Evolutionary conservation across 139 green algal species (phyloP), one percentile per base, ranked within the genome.

Genomic region (Desmodesmus armatus): DNA sequence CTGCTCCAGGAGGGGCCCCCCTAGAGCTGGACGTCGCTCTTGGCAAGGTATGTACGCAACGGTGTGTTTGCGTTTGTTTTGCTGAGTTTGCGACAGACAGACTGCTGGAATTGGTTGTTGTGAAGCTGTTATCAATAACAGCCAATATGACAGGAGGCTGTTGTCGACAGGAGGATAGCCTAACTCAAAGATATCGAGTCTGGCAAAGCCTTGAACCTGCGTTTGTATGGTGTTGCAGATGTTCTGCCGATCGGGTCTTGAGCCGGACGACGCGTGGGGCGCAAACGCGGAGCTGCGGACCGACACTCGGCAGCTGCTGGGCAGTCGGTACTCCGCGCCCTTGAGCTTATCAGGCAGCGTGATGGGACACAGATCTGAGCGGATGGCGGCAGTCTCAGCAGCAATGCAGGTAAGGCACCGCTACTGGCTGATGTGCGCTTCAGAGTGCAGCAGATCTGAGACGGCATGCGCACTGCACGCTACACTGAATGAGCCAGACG

Each of bases 231-330:
- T 79, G 29, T 19, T 80, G 44, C 71, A 84, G 78, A 53, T 84
- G 58, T 84, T 76, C n/a, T 84, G 78, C 62, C 78, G 62, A 7
- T 39, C 78, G 15, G 78, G 78, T 15, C 3, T 75, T n/a, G 78
- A 84, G 62, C 47, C 79, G 23, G 75, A 71, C 29, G 80, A 78
- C 31, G 80, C 80, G 0, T 82, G 71, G 71, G 82, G 71, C 23
- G 71, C 41, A 37, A 87, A 75, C 31, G 82, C 71, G 0, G 82
- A 87, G 82, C 53, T 87, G 70, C 71, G 82, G n/a, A 82, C 82
- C 17, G 82, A 87, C 39, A 55, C 71, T n/a, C 71, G 71, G 3
- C 53, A 69, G 33, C 40, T 87, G 21, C 35, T 87, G 17, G 33
- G 71, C 39, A 67, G 51, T 40, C 47, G 40, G 2, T 78, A 78